Evolutionary conservation across 306 rosid species (phyloP).

Genomic region (Castanospermum australe): DNA sequence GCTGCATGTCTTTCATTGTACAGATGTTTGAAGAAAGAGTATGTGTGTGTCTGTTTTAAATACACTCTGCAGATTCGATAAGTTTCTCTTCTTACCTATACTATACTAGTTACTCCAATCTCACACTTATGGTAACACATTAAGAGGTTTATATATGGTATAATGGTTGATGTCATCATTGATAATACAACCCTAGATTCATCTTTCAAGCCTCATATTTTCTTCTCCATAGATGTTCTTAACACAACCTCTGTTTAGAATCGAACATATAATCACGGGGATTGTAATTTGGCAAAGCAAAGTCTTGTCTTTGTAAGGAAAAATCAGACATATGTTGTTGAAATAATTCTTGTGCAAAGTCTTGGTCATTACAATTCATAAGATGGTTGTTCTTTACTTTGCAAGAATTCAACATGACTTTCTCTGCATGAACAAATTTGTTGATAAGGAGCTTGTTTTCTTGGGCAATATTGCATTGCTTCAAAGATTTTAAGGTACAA

Average conservation of each 20-base stretch:
- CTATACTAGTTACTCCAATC: background rate
- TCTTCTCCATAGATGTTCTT: background rate
- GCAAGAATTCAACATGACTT: background rate
- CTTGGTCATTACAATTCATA: background rate
- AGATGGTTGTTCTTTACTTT: background rate
- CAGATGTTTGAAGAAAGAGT: background rate
- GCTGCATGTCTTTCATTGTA: background rate
- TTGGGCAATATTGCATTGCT: background rate
- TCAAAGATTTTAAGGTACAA: background rate
- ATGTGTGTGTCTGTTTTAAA: background rate
- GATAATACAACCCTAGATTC: background rate
- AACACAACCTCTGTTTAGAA: background rate
- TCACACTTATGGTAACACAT: background rate
- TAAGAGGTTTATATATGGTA: background rate
- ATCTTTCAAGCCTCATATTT: background rate
- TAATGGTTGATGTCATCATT: constrained; percentile 6
- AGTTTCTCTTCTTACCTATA: background rate
- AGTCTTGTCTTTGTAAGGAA: background rate
- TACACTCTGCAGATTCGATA: background rate
- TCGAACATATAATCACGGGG: background rate
- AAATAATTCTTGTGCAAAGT: background rate
- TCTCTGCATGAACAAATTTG: background rate
- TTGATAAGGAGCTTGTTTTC: background rate
- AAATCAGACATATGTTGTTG: background rate
- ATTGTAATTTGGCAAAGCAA: background rate